Evolutionary conservation across 2,329 filamentous ascomycete genomes (phyloP).

Genomic region (Fusarium kyushuense): DNA sequence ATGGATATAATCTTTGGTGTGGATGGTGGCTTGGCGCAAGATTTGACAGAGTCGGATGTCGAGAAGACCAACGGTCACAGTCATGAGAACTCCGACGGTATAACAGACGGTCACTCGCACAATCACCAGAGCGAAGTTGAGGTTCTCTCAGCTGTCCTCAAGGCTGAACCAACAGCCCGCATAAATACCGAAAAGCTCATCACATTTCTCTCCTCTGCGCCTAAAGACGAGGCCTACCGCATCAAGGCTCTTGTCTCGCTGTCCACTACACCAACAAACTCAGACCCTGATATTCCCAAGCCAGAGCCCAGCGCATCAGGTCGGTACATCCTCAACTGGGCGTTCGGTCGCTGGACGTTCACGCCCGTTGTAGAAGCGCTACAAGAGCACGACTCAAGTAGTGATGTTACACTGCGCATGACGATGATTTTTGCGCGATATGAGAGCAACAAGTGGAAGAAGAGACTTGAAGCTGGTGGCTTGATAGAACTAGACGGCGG

Average conservation of each 20-base stretch:
- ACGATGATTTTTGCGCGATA: conserved; percentile 80
- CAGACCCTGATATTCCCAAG: conserved; percentile 61
- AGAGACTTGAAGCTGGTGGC: conserved; percentile 72
- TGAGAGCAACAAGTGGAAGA: conserved; percentile 82
- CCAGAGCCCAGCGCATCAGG: conserved; percentile 50
- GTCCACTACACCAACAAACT: conserved; percentile 60
- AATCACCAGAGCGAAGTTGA: conserved; percentile 88
- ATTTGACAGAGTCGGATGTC: conserved; percentile 58
- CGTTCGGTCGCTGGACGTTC: conserved; percentile 95
- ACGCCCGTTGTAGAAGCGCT: conserved; percentile 65
- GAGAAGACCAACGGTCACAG: conserved; percentile 52
- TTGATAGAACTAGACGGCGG: conserved; percentile 63
- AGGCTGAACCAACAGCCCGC: conserved; percentile 54
- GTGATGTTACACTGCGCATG: conserved; percentile 72
- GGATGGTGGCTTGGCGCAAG: conserved; percentile 80
- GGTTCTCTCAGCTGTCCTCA: conserved; percentile 84
- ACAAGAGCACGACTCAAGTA: conserved; percentile 67
- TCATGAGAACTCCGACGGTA: conserved; percentile 50
- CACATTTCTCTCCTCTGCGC: conserved; percentile 75
- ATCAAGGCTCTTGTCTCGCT: conserved; percentile 80
- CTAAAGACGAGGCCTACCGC: conserved; percentile 94
- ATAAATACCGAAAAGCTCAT: conserved; percentile 73
- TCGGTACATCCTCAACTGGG: conserved; percentile 96
- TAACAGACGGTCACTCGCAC: conserved; percentile 60
- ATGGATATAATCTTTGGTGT: conserved; percentile 87